phyloP scores from a whole-genome alignment of 179 eudicot species.

The Spergularia azorica region DNA sequence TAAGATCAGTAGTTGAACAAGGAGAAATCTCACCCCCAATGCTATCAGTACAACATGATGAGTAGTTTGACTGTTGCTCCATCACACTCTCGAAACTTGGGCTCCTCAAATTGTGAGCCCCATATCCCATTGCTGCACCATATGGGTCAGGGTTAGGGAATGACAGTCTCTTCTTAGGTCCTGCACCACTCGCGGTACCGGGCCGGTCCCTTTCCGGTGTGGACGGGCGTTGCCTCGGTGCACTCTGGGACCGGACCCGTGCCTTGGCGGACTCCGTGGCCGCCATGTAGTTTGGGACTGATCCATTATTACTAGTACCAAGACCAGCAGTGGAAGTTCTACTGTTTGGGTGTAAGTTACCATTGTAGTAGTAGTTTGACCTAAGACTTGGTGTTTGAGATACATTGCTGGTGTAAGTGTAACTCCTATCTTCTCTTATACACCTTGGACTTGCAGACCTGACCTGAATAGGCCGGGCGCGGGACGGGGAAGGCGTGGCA shows the following conservation, averaged over 20 bases:
- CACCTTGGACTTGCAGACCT: conserved; percentile 78
- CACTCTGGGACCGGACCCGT: conserved; percentile 68
- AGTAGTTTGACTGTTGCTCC: conserved; percentile 66
- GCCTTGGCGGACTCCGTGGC: conserved; percentile 85
- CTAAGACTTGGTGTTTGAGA: conserved; percentile 69
- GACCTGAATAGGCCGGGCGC: conserved; percentile 56
- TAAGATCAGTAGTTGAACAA: conserved; percentile 69
- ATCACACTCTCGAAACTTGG: conserved; percentile 71
- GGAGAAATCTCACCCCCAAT: conserved; percentile 74
- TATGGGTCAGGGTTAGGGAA: conserved; percentile 65
- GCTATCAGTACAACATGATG: conserved; percentile 75
- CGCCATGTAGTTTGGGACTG: conserved; percentile 76
- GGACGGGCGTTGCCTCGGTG: conserved; percentile 69
- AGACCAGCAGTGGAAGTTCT: conserved; percentile 19
- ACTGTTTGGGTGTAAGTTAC: conserved; percentile 27
- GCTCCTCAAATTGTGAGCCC: conserved; percentile 46
- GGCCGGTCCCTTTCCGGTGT: conserved; percentile 70
- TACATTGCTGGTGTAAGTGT: conserved; percentile 22
- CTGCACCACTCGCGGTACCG: conserved; percentile 32
- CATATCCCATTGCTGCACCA: conserved; percentile 32
- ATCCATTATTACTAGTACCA: conserved; percentile 20
- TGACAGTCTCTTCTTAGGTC: conserved; percentile 63
- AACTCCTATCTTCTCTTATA: conserved; percentile 45
- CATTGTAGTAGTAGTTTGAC: conserved; percentile 49
- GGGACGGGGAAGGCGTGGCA: conserved; percentile 62